Evolutionary conservation across 371 early-diverging fungal genomes (phyloP), one percentile per base, ranked within the genome.

Genomic region (Actinomortierella ambigua): DNA sequence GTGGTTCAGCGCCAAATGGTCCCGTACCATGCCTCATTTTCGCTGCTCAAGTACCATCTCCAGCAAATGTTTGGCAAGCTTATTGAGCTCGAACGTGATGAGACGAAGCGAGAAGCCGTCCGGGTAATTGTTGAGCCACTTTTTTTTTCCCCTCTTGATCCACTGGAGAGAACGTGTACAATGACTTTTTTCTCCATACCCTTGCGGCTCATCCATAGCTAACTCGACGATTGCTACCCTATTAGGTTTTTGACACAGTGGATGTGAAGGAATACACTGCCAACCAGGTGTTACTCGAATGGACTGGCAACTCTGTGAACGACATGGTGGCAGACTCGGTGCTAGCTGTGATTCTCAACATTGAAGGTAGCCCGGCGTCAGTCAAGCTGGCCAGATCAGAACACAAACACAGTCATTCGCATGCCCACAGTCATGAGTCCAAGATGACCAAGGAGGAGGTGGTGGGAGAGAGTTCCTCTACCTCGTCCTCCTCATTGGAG

Each of bases 321-420:
- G 98, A 98, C 69, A 94, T 97, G 91, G 87, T 98, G 0, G 97
- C 98, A 2, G 99, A 98, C 65, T 92, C 97, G 7, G 90, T 97
- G 2, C 63, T 97, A 11, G 92, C 95, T 2, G 82, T 97, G 5
- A 79, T 98, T 17, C 62, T 95, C 50, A 90, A 92, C 42, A 90
- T 95, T 50, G 96, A 95, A 56, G 87, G 86, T 50, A 88, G 90
- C 55, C 97, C 96, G 22, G 97, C 96, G 0, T 90, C 93, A 57
- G 96, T 98, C 27, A 98, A 97, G 48, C 47, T 71, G 40, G 65
- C 71, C n/a, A 71, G 65, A 28, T 71, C 71, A 4, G 71, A 71
- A 20, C 71, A 71, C 34, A 71, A 65, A 0, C 71, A 71, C 50
- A 62, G 63, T 1, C 71, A 71, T 39, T 22, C 62, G 1, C 71